Conservation (phyloP, 345 rosid genomes). For the Cardamine occulta region DNA sequence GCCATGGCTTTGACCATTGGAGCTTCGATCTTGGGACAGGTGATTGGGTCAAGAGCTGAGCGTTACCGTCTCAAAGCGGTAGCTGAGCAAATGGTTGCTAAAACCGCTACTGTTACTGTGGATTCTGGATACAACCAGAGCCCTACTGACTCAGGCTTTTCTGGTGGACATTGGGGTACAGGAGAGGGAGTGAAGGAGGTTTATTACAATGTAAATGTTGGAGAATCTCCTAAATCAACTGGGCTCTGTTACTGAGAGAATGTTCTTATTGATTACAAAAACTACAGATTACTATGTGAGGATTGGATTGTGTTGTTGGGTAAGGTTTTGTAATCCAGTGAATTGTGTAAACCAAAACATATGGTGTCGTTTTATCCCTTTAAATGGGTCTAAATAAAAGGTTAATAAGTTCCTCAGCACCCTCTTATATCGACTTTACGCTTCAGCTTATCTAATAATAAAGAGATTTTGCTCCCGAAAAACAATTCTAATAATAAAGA, state of each 20-base stretch:
- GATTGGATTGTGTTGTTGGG: constrained; percentile 28
- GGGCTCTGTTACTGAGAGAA: constrained; percentile 48
- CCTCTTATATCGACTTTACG: not conserved
- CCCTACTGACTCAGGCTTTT: constrained; percentile 34
- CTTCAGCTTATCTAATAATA: not conserved
- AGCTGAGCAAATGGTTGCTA: constrained; percentile 39
- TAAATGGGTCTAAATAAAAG: constrained; percentile 27
- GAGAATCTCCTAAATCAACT: constrained; percentile 46
- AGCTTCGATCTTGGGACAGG: constrained; percentile 86
- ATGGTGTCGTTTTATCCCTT: constrained; percentile 24
- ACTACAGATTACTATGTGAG: constrained; percentile 1
- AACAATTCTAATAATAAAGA: not conserved
- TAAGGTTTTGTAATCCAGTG: constrained; percentile 25
- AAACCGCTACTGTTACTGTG: constrained; percentile 42
- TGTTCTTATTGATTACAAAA: constrained; percentile 15
- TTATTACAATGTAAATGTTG: constrained; percentile 36
- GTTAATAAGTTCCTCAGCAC: constrained; percentile 15
- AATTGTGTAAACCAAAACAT: constrained; percentile 28
- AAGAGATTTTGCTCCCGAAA: no score
- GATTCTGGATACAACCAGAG: constrained; percentile 30
- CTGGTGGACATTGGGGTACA: constrained; percentile 44
- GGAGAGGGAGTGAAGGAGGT: constrained; percentile 45
- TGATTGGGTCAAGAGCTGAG: constrained; percentile 91
- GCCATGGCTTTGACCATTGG: constrained; percentile 90
- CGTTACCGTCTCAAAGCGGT: constrained; percentile 60